Base-by-base conservation (phyloP, 257 asterid species). In the Knoxia roxburghii region DNA sequence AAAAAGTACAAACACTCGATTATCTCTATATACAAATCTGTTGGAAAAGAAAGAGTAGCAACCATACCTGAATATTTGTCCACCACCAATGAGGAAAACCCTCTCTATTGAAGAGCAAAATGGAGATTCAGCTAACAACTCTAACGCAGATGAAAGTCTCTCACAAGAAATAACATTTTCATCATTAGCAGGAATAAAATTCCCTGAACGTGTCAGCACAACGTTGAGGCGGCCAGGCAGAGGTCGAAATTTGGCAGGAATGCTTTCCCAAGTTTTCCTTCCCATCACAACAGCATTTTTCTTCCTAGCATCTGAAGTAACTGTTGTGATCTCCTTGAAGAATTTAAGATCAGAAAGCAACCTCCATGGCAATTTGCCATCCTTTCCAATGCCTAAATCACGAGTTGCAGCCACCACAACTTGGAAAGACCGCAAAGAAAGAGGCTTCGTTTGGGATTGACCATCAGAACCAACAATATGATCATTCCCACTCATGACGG, bases 221-320 rank as follows among this genome's bases (percentile, higher is more conserved):
- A 89, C 80, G 67, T 87, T 89, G 65, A 89, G 88, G n/a, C 93
- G 89, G 37, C 87, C 89, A 27, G 96, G 88, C 65, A 87, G 78
- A 48, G 95, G 96, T 57, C 80, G 87, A 67, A 82, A 83, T 23
- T 82, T 75, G 14, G 75, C 46, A 23, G 95, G 96, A 72, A 89
- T 85, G 62, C 95, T 87, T 74, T 87, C 95, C 93, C 95, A 87
- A 46, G 96, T 89, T 78, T 87, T 89, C 80, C 95, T 85, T 40
- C 96, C 96, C 96, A 89, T 89, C 68, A 89, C 64, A 60, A 89
- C 84, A 8, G 93, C 96, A 79, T 89, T 89, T 71, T 71, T 85
- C 79, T 83, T 89, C 45, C 62, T 68, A 26, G 82, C 81, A 75
- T 85, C 91, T 11, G 73, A 68, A 40, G 96, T 89, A 32, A 67